Evolutionary conservation across 495 filamentous ascomycete genomes (phyloP).

Genomic region (Aspergillus egyptiacus): DNA sequence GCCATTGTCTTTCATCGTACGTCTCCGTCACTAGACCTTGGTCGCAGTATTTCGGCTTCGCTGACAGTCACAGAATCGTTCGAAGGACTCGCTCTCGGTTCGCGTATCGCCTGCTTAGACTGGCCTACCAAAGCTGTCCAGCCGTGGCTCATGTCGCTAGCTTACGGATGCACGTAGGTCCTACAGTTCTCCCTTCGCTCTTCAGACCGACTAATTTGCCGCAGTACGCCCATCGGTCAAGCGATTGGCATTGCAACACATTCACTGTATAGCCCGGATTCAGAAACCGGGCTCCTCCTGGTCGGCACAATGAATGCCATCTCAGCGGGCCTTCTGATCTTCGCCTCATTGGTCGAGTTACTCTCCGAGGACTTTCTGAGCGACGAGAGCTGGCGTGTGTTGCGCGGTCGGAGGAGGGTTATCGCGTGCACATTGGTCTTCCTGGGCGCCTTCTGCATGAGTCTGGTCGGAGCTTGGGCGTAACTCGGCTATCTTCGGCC

Average conservation of each 20-base stretch:
- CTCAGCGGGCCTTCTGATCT: slow-evolving; percentile 55
- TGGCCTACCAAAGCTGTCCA: slow-evolving; percentile 34
- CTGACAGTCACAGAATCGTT: slow-evolving; percentile 43
- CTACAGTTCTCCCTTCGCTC: background rate
- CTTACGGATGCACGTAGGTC: slow-evolving; percentile 56
- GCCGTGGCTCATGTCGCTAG: slow-evolving; percentile 63
- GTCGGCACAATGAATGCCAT: slow-evolving; percentile 68
- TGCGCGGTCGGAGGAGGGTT: slow-evolving; percentile 60
- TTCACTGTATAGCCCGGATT: slow-evolving; percentile 57
- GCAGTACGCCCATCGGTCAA: slow-evolving; percentile 75
- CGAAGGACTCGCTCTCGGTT: slow-evolving; percentile 65
- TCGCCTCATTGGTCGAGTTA: slow-evolving; percentile 56
- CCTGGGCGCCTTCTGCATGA: slow-evolving; percentile 69
- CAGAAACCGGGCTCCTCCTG: slow-evolving; percentile 57
- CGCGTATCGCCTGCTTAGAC: slow-evolving; percentile 59
- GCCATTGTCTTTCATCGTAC: slow-evolving; percentile 69
- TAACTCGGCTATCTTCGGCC: background rate
- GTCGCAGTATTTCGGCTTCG: background rate
- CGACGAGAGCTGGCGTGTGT: slow-evolving; percentile 49
- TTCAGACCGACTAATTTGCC: background rate
- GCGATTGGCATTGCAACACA: slow-evolving; percentile 65
- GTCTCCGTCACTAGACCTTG: background rate
- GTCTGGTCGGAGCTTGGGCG: slow-evolving; percentile 78
- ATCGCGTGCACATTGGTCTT: slow-evolving; percentile 66
- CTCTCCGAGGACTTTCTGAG: slow-evolving; percentile 59